These are phyloP conservation scores for Cynara cardunculus DNA, from an alignment of 129 eudicot species.

Conservation along the genomic window DNA sequence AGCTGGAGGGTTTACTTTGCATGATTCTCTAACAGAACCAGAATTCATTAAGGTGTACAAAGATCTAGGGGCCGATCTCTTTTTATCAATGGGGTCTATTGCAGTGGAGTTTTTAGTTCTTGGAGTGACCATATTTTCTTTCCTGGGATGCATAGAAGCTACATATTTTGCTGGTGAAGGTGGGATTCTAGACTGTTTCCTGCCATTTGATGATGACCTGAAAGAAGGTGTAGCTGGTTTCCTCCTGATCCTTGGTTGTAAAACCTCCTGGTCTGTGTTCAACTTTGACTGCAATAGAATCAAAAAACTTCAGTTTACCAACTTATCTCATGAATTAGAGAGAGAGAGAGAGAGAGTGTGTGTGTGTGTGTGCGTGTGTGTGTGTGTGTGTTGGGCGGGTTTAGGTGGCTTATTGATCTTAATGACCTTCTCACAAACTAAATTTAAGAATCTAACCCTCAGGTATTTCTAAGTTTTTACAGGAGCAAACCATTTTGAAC, in stretches of 20 bases:
- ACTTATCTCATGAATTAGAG: neutral
- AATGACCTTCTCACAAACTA: too few species aligned
- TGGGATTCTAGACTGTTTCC: slow-evolving; percentile 30
- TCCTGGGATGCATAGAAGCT: slow-evolving; percentile 44
- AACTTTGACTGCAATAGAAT: slow-evolving; percentile 27
- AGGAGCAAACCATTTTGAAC: too few species aligned
- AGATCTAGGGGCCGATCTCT: slow-evolving; percentile 48
- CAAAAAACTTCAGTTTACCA: slow-evolving; percentile 13
- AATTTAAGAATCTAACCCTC: too few species aligned
- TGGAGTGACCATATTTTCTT: slow-evolving; percentile 54
- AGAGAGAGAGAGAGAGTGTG: too few species aligned
- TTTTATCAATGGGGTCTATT: slow-evolving; percentile 34
- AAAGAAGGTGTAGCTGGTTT: slow-evolving; percentile 46
- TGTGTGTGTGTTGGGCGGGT: neutral
- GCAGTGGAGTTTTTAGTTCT: slow-evolving; percentile 30
- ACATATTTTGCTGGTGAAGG: slow-evolving; percentile 30
- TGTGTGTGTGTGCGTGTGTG: too few species aligned
- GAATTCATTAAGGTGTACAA: slow-evolving; percentile 44
- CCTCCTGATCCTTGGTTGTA: slow-evolving; percentile 42
- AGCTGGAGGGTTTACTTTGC: slow-evolving; percentile 24
- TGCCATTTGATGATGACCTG: slow-evolving; percentile 24
- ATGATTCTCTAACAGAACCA: slow-evolving; percentile 39
- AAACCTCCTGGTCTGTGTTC: slow-evolving; percentile 35
- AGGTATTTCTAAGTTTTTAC: too few species aligned
- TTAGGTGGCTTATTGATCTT: too few species aligned